Percentiles rank a stretch among this genome's conserved stretches.
These are phyloP conservation scores for Escovopsis sp. DNA, from an alignment of 2,329 filamentous ascomycete genomes.

Conservation along the genomic window DNA sequence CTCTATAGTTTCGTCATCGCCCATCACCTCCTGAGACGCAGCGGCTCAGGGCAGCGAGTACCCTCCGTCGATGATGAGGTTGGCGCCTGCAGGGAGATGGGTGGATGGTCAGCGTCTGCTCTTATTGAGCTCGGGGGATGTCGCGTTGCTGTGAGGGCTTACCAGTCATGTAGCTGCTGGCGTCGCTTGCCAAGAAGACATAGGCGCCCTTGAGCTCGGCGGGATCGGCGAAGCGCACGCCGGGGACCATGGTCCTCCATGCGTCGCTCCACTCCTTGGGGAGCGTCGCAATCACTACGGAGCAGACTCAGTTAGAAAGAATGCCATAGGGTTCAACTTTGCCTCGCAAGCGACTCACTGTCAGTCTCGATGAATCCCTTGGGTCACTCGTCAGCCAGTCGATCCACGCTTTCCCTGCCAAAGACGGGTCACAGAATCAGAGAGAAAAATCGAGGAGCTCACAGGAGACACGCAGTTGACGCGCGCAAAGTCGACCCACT, in stretches of 20 bases:
- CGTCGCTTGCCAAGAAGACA: conserved; percentile 11
- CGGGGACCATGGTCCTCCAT: conserved; percentile 17
- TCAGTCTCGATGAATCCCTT: conserved; percentile 56
- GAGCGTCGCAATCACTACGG: background rate
- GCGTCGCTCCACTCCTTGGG: conserved; percentile 16
- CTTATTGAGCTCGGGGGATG: background rate
- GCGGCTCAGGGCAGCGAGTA: conserved; percentile 4
- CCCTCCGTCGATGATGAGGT: conserved; percentile 5
- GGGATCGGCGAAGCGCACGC: conserved; percentile 14
- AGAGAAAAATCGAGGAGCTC: background rate
- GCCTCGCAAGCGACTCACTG: background rate
- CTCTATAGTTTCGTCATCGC: no score
- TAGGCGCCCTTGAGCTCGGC: conserved; percentile 17
- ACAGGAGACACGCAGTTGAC: conserved; percentile 57
- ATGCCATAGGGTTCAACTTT: background rate
- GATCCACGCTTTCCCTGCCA: background rate
- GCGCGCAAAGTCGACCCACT: conserved; percentile 62
- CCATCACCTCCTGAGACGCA: no score
- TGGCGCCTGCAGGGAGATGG: background rate
- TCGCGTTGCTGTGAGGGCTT: background rate
- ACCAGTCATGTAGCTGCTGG: conserved; percentile 1
- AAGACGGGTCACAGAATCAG: background rate
- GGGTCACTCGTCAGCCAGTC: background rate
- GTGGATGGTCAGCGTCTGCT: no score
- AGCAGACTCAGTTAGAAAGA: background rate